Percentiles rank a stretch among this genome's conserved stretches.
These are phyloP conservation scores for Scopulariopsis brevicaulis DNA, from an alignment of 2,329 filamentous ascomycete species.

Conservation along the genomic window DNA sequence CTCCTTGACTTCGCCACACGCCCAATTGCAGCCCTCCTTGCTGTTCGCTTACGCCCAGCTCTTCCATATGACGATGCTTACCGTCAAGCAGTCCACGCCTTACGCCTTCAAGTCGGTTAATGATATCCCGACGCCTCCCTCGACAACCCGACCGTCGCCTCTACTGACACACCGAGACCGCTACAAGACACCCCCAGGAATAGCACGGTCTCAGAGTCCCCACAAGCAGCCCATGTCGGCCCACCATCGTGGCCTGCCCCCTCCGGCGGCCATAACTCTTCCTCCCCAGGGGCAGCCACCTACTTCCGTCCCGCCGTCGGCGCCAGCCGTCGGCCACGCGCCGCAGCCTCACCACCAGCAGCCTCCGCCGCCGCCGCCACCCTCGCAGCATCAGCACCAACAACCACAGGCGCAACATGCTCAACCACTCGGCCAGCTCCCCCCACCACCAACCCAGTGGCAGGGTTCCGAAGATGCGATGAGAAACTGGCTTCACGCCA, in stretches of 20 bases:
- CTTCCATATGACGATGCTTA: conserved; percentile 33
- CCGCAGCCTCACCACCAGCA: conserved; percentile 6
- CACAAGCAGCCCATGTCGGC: conserved; percentile 52
- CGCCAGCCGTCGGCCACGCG: conserved; percentile 6
- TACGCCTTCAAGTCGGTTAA: conserved; percentile 50
- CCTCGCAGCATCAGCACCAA: conserved; percentile 17
- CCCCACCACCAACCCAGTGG: conserved; percentile 54
- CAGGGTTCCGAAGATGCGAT: conserved; percentile 59
- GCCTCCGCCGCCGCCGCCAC: conserved; percentile 10
- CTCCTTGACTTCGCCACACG: conserved; percentile 6
- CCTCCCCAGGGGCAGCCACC: conserved; percentile 31
- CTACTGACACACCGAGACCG: conserved; percentile 38
- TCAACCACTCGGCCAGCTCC: conserved; percentile 36
- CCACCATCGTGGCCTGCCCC: conserved; percentile 58
- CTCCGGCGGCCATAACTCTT: conserved; percentile 54
- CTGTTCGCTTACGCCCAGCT: conserved; percentile 21
- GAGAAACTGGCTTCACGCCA: conserved; percentile 60
- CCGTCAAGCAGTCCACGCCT: conserved; percentile 45
- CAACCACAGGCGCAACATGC: conserved; percentile 12
- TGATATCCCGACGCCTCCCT: conserved; percentile 50
- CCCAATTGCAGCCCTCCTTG: conserved; percentile 3
- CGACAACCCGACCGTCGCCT: conserved; percentile 42
- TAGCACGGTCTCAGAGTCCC: conserved; percentile 33
- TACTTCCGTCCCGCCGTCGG: conserved; percentile 9
- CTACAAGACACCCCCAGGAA: conserved; percentile 25